These are phyloP conservation scores for Oryza glumipatula DNA, from an alignment of 176 grass and related monocot species.

Conservation along the genomic window DNA sequence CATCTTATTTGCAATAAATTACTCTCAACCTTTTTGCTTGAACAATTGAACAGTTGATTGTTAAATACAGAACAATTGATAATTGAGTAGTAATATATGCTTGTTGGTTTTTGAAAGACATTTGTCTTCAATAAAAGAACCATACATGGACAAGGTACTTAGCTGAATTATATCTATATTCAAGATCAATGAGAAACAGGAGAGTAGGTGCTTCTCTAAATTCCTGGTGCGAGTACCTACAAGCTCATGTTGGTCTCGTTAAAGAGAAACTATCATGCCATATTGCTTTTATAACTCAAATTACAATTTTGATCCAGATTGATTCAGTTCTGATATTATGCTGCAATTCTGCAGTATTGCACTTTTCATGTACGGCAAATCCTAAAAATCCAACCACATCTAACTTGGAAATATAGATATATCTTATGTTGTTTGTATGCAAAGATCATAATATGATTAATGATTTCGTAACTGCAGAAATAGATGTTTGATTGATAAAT, in stretches of 20 bases:
- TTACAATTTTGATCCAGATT: neutral
- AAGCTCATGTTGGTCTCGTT: neutral
- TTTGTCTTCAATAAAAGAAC: neutral
- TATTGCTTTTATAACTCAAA: neutral
- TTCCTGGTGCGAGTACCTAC: neutral
- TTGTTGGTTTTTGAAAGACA: neutral
- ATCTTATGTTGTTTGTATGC: neutral
- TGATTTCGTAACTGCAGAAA: neutral
- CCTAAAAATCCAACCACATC: neutral
- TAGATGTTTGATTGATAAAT: neutral
- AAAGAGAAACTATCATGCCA: neutral
- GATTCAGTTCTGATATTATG: slow-evolving; percentile 28
- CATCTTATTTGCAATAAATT: slow-evolving; percentile 37
- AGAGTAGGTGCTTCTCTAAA: neutral
- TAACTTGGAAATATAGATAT: neutral
- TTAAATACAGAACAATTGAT: slow-evolving; percentile 4
- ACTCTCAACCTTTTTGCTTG: slow-evolving; percentile 20
- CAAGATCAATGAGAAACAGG: neutral
- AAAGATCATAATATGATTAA: neutral
- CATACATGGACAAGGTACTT: neutral
- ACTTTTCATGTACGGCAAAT: slow-evolving; percentile 6
- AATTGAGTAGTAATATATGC: neutral
- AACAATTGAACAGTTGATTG: slow-evolving; percentile 6
- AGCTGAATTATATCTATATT: neutral
- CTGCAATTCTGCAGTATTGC: slow-evolving; percentile 6